phyloP scores from a whole-genome alignment of 2,329 filamentous ascomycete genomes.

The Ophiostoma sp. region DNA sequence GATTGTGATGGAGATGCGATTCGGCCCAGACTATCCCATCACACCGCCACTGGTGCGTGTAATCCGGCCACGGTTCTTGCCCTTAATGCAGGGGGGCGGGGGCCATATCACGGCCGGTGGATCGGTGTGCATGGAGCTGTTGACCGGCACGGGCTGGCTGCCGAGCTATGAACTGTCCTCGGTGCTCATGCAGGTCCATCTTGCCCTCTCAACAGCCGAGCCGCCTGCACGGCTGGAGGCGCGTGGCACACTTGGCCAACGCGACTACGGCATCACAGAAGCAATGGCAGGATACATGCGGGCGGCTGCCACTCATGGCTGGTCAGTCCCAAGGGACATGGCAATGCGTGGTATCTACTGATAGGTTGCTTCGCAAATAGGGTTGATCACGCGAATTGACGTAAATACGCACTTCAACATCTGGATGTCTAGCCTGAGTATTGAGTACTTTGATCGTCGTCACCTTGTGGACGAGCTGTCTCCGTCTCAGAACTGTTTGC shows the following conservation, averaged over 20 bases:
- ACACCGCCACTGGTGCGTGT: constrained; percentile 80
- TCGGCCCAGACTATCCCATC: constrained; percentile 68
- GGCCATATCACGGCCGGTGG: constrained; percentile 82
- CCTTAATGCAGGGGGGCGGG: constrained; percentile 67
- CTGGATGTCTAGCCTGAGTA: too few relatives aligned
- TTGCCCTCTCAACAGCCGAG: constrained; percentile 66
- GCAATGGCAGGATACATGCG: constrained; percentile 68
- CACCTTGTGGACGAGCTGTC: too few relatives aligned
- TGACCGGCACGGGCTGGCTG: constrained; percentile 80
- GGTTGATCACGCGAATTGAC: too few relatives aligned
- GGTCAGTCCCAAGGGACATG: constrained; percentile 39
- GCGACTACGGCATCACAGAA: constrained; percentile 62
- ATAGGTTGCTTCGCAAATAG: neutral
- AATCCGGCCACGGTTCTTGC: constrained; percentile 70
- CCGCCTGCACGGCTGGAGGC: constrained; percentile 64
- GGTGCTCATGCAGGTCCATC: constrained; percentile 71
- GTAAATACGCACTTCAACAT: too few relatives aligned
- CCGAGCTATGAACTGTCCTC: constrained; percentile 68
- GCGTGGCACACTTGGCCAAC: neutral
- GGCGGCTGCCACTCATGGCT: constrained; percentile 64
- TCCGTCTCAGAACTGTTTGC: too few relatives aligned
- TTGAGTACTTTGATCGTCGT: too few relatives aligned
- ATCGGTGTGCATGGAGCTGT: constrained; percentile 75
- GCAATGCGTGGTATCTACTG: neutral
- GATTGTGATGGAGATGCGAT: constrained; percentile 75